Conservation (phyloP, 1,284 basidiomycete genomes). For the Takashimella tepidaria region DNA sequence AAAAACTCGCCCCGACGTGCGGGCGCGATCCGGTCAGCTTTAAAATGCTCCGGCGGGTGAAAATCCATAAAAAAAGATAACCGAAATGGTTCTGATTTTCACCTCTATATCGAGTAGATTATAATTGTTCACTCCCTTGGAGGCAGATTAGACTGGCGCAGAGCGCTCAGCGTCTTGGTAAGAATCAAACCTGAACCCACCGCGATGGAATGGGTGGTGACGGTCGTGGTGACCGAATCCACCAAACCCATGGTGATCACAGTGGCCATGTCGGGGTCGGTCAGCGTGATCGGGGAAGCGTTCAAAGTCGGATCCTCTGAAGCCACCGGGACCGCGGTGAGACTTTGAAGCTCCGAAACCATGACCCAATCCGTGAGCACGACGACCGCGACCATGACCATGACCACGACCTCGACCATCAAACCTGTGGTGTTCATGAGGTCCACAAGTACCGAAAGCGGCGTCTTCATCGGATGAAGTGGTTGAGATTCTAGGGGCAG, state of each 20-base stretch:
- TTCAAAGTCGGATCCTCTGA: background rate
- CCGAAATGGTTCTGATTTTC: too few species aligned
- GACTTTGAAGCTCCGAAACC: too few species aligned
- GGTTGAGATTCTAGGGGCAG: conserved; percentile 65
- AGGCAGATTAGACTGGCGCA: too few species aligned
- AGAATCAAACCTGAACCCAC: too few species aligned
- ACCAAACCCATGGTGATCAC: background rate
- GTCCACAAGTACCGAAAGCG: conserved; percentile 10
- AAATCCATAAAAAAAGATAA: too few species aligned
- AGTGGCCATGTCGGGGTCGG: background rate
- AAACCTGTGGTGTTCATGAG: too few species aligned
- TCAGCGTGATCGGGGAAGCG: background rate
- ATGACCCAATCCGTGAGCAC: conserved; percentile 22
- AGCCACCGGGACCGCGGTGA: background rate
- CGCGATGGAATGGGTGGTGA: background rate
- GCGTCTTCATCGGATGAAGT: conserved; percentile 12
- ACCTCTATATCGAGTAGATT: too few species aligned
- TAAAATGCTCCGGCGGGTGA: background rate
- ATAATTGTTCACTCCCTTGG: too few species aligned
- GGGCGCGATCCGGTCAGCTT: background rate
- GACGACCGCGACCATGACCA: conserved; percentile 32
- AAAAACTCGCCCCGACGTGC: background rate
- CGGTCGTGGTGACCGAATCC: background rate
- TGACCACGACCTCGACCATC: conserved; percentile 16
- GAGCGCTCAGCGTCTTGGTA: too few species aligned